phyloP scores from a whole-genome alignment of 208 protist species.

The Jaenimonas drosophilae region DNA sequence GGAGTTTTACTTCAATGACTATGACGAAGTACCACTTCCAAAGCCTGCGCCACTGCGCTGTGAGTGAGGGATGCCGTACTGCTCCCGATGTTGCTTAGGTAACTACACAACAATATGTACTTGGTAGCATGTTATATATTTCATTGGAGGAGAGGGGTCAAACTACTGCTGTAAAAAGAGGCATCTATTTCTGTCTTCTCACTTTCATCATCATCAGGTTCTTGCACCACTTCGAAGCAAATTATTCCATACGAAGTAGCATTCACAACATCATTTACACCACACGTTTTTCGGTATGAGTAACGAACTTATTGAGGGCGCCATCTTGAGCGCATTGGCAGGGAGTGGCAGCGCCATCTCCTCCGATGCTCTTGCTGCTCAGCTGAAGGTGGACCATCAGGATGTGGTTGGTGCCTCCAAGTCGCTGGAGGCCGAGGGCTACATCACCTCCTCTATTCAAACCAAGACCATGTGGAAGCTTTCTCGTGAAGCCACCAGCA shows the following conservation, averaged over 20 bases:
- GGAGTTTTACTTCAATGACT: slow-evolving; percentile 59
- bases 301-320: slow-evolving; percentile 14
- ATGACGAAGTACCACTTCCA: slow-evolving; percentile 39
- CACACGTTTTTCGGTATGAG: slow-evolving; percentile 7
- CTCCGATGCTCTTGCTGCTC: slow-evolving; percentile 46
- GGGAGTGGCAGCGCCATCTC: slow-evolving; percentile 27
- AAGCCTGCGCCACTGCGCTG: not conserved
- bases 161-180: slow-evolving; percentile 1
- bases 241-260: too few relatives aligned
- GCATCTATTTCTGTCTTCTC: slow-evolving; percentile 1
- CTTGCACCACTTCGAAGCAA: too few relatives aligned
- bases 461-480: slow-evolving; percentile 57
- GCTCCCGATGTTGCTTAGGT: too few relatives aligned
- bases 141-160: too few relatives aligned
- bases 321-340: too few relatives aligned
- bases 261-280: not conserved
- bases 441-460: slow-evolving; percentile 52
- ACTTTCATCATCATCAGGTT: too few relatives aligned
- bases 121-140: too few relatives aligned
- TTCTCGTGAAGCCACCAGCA: slow-evolving; percentile 68
- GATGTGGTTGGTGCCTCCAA: slow-evolving; percentile 87
- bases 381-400: slow-evolving; percentile 67
- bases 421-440: slow-evolving; percentile 76
- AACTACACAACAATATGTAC: too few relatives aligned
- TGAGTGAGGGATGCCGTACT: too few relatives aligned